phyloP scores from a whole-genome alignment of 2,329 filamentous ascomycete species.

The Beauveria pseudobassiana region DNA sequence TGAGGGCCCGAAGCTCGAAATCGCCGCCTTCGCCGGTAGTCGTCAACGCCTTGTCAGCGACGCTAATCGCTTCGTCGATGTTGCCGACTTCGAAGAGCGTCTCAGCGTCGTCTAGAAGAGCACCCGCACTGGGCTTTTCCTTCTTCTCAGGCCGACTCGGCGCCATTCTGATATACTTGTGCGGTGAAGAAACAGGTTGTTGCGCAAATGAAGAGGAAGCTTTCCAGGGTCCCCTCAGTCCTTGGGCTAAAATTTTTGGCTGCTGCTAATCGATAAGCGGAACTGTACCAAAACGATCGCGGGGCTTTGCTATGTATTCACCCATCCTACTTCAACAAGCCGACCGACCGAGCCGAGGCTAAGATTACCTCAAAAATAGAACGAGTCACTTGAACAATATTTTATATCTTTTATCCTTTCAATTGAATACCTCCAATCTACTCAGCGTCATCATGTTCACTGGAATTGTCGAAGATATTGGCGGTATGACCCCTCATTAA shows the following conservation, averaged over 20 bases:
- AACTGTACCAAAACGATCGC: neutral
- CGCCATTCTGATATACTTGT: conserved; percentile 27
- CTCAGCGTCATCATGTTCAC: conserved; percentile 70
- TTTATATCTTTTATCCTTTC: neutral
- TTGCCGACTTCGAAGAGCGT: conserved; percentile 36
- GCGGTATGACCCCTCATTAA: conserved; percentile 54
- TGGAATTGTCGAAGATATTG: conserved; percentile 85
- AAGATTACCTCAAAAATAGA: neutral
- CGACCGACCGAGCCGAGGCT: neutral
- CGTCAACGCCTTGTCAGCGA: conserved; percentile 37
- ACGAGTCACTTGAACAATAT: neutral
- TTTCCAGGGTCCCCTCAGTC: conserved; percentile 1
- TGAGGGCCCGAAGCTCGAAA: conserved; percentile 57
- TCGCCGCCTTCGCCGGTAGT: conserved; percentile 38
- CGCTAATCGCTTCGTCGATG: conserved; percentile 30
- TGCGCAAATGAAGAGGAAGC: neutral
- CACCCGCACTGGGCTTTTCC: conserved; percentile 23
- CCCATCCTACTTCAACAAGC: neutral
- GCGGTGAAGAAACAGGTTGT: neutral
- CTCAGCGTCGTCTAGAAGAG: conserved; percentile 31
- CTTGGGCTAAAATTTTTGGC: conserved; percentile 11
- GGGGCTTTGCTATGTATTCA: neutral
- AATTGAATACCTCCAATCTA: neutral
- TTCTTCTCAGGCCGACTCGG: conserved; percentile 33
- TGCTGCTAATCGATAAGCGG: conserved; percentile 9